A percentile compares a stretch with the other conserved stretches of the same genome.
These are phyloP conservation scores for Arbutus unedo DNA, from an alignment of 148 eudicot genomes.

Conservation along the genomic window DNA sequence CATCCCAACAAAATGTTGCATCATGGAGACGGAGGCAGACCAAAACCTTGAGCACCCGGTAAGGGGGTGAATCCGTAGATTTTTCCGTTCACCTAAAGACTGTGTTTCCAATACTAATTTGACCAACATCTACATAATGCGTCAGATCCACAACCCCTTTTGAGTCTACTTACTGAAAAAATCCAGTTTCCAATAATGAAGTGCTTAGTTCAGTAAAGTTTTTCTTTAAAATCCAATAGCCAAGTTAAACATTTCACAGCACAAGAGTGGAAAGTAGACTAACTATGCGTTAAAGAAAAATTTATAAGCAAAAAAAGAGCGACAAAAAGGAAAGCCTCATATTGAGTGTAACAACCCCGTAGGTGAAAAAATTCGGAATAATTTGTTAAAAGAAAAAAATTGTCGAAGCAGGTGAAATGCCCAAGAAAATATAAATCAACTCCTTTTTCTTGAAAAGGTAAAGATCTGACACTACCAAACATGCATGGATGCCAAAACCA, in stretches of 20 bases:
- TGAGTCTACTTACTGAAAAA: not conserved
- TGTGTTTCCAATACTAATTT: no score
- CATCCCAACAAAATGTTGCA: no score
- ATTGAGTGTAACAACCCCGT: not conserved
- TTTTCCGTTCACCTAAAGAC: no score
- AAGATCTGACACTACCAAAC: not conserved
- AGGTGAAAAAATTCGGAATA: not conserved
- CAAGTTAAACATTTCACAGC: conserved; percentile 4
- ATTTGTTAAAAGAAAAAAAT: not conserved
- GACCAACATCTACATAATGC: not conserved
- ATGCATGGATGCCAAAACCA: not conserved
- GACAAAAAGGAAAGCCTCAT: not conserved
- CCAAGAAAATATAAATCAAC: not conserved
- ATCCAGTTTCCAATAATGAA: not conserved
- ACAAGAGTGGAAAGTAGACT: not conserved
- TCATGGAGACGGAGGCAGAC: no score
- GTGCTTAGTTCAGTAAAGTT: not conserved
- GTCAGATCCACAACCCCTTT: not conserved
- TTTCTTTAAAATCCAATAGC: not conserved
- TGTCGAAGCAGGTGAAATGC: not conserved
- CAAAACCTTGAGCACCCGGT: no score
- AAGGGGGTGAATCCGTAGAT: no score
- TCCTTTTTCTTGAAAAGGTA: not conserved
- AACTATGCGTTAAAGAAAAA: not conserved
- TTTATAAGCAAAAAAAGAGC: not conserved